phyloP scores from a whole-genome alignment of 2,329 filamentous ascomycete genomes.

The Fusarium kyushuense region DNA sequence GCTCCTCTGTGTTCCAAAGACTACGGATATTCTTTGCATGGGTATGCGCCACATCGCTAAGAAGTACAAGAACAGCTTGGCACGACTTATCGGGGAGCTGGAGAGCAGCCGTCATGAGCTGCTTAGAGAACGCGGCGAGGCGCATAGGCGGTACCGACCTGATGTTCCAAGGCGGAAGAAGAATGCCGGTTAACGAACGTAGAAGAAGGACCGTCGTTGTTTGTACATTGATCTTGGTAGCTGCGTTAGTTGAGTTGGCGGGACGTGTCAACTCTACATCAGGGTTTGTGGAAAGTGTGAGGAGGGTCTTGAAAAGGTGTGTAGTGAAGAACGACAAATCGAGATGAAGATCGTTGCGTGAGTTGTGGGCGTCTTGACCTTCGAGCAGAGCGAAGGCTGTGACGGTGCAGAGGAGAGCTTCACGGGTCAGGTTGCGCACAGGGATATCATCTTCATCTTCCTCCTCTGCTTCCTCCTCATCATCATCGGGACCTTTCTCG shows the following conservation, averaged over 20 bases:
- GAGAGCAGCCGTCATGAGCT: constrained; percentile 82
- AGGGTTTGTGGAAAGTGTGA: constrained; percentile 81
- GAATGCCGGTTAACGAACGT: constrained; percentile 83
- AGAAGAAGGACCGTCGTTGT: constrained; percentile 94
- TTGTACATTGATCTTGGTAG: constrained; percentile 87
- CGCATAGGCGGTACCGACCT: constrained; percentile 82
- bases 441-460: constrained; percentile 58
- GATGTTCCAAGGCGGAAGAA: constrained; percentile 80
- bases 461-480: constrained; percentile 61
- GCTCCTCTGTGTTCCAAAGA: constrained; percentile 96
- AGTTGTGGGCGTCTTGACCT: constrained; percentile 91
- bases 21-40: constrained; percentile 85
- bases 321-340: constrained; percentile 96
- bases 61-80: constrained; percentile 80
- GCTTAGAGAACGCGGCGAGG: constrained; percentile 93
- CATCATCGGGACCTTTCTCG: constrained; percentile 57
- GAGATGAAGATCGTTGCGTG: constrained; percentile 82
- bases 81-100: constrained; percentile 92
- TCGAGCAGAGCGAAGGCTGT: constrained; percentile 97
- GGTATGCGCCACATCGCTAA: constrained; percentile 82
- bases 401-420: constrained; percentile 92
- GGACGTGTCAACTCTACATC: constrained; percentile 82
- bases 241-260: constrained; percentile 56
- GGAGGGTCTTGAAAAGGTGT: constrained; percentile 88
- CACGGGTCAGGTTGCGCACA: constrained; percentile 81